These are phyloP conservation scores for Lobosporangium transversale DNA, from an alignment of 192 early-diverging fungal genomes.

Conservation along the genomic window DNA sequence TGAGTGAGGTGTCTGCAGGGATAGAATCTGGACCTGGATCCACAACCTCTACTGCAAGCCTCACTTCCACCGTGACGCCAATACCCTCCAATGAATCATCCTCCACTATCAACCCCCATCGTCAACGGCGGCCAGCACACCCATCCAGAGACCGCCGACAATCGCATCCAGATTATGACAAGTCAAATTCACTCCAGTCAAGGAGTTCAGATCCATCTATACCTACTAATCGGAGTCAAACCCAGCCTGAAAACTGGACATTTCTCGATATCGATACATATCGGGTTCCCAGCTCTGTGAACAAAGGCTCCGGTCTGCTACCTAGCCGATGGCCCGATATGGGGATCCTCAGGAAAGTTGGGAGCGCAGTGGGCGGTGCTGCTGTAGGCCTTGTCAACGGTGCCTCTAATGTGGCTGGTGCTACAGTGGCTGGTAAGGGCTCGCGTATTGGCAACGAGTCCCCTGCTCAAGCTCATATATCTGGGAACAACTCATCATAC, in stretches of 20 bases:
- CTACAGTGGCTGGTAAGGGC: slow-evolving; percentile 1
- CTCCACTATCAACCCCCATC: not conserved
- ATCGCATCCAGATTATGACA: not conserved
- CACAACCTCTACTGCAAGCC: not conserved
- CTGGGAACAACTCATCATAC: slow-evolving; percentile 1
- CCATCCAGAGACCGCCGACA: slow-evolving; percentile 19
- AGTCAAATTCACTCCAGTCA: not conserved
- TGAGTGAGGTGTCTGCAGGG: not conserved
- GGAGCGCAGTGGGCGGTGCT: slow-evolving; percentile 46
- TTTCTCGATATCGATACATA: slow-evolving; percentile 44
- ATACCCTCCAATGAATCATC: not conserved
- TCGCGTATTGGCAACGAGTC: slow-evolving; percentile 2
- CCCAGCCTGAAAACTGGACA: slow-evolving; percentile 49
- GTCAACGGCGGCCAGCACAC: slow-evolving; percentile 25
- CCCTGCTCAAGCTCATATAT: not conserved
- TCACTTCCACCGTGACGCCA: no score
- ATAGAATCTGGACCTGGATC: slow-evolving; percentile 1
- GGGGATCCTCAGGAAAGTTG: slow-evolving; percentile 29
- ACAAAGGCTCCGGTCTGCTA: slow-evolving; percentile 16
- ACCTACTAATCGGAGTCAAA: slow-evolving; percentile 2
- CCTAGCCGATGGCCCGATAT: slow-evolving; percentile 45
- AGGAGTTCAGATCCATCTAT: not conserved
- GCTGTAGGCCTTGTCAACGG: slow-evolving; percentile 36
- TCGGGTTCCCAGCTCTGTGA: slow-evolving; percentile 27
- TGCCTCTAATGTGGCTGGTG: slow-evolving; percentile 10